Evolutionary conservation across 495 filamentous ascomycete genomes (phyloP).

Genomic region (Penicillium verhagenii): DNA sequence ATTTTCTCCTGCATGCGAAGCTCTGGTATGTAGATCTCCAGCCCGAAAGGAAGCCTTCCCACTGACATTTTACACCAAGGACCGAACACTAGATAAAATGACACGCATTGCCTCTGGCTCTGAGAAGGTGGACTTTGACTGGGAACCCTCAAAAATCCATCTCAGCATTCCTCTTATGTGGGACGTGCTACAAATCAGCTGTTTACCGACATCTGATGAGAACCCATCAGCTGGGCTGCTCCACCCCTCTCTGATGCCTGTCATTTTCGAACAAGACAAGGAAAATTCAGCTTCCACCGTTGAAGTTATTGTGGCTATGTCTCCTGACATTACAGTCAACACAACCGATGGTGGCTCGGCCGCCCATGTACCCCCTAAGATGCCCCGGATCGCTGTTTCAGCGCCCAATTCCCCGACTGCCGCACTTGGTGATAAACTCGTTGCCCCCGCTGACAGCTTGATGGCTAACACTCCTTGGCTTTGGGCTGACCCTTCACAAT

Average conservation of each 20-base stretch:
- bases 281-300: conserved; percentile 32
- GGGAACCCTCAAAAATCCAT: conserved; percentile 46
- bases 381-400: conserved; percentile 20
- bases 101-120: conserved; percentile 44
- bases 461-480: conserved; percentile 49
- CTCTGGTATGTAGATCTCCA: conserved; percentile 27
- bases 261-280: conserved; percentile 22
- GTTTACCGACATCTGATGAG: conserved; percentile 23
- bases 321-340: conserved; percentile 44
- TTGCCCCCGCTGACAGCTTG: conserved; percentile 44
- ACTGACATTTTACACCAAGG: conserved; percentile 17
- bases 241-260: conserved; percentile 33
- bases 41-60: background rate
- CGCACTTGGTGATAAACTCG: conserved; percentile 26
- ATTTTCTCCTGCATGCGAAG: conserved; percentile 40
- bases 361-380: conserved; percentile 34
- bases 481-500: conserved; percentile 43
- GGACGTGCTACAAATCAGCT: conserved; percentile 45
- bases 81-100: conserved; percentile 42
- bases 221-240: conserved; percentile 31
- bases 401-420: conserved; percentile 24
- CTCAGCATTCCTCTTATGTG: conserved; percentile 53
- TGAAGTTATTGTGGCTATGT: conserved; percentile 46
- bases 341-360: conserved; percentile 45
- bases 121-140: conserved; percentile 42